Conservation (phyloP, 352 stramenopile species). For the Globisporangium irregulare region DNA sequence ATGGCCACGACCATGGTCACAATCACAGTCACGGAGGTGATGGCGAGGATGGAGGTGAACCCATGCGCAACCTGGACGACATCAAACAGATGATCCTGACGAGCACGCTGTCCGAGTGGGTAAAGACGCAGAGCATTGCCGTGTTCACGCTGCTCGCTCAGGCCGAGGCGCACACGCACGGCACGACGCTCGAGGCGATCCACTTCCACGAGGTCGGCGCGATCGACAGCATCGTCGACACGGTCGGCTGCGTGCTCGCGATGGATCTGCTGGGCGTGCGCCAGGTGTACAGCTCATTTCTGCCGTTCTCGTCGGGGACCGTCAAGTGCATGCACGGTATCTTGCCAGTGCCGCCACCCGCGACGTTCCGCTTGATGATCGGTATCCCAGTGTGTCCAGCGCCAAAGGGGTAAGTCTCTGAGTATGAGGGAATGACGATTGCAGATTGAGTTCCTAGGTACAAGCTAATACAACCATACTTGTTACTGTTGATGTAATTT, state of each 20-base stretch:
- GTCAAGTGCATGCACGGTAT: conserved; percentile 95
- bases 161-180: conserved; percentile 94
- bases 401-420: conserved; percentile 58
- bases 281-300: conserved; percentile 76
- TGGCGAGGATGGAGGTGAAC: conserved; percentile 36
- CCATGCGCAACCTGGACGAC: conserved; percentile 89
- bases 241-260: conserved; percentile 92
- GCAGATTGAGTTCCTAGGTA: not conserved
- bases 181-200: conserved; percentile 89
- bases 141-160: conserved; percentile 92
- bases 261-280: conserved; percentile 91
- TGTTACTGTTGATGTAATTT: not conserved
- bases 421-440: not conserved
- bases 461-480: not conserved
- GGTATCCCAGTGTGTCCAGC: conserved; percentile 91
- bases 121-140: conserved; percentile 86
- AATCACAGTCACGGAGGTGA: conserved; percentile 36
- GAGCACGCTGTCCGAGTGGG: conserved; percentile 81
- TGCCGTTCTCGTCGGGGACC: conserved; percentile 91
- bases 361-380: conserved; percentile 94
- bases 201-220: conserved; percentile 98
- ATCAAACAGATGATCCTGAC: conserved; percentile 87
- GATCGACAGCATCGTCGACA: conserved; percentile 97
- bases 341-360: conserved; percentile 93
- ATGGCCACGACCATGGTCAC: conserved; percentile 28